Evolutionary conservation across 2,329 filamentous ascomycete genomes (phyloP), one percentile per base, ranked within the genome.

Genomic region (Penicillium sp.): DNA sequence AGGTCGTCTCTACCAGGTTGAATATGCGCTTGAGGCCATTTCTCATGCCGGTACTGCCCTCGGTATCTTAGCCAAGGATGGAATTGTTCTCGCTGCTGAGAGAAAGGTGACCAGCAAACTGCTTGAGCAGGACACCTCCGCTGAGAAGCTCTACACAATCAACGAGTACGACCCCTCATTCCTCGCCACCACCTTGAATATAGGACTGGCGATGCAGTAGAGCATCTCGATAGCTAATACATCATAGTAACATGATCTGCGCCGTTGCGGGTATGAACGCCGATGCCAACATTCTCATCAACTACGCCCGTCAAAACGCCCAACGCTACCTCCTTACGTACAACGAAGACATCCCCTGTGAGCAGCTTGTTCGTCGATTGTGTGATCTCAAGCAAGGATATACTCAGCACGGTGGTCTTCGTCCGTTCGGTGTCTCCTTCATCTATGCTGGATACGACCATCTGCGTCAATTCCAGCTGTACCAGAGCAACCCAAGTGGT

Each of bases 201-300:
- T 18, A 3, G 24, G 10, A 7, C 16, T 5, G 38, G 7, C n/a
- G 24, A 21, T 55, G 13, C 40, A 36, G 27, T 31, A 22, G 10
- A 43, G 31, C 16, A 21, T 6, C 16, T 47, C 9, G 42, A 16
- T 36, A 54, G 50, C 65, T 71, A 55, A 67, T 43, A 5, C 13
- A 43, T 48, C 16, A 18, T 64, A 97, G 93, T 81, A 99, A 99
- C 83, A 99, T 99, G 95, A 97, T 99, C 78, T 97, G 92, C 78
- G 94, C 94, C 58, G 94, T 99, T 57, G 94, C 94, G 68, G 94
- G 94, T 73, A 97, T 99, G 93, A 99, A 92, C 43, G 94, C 94
- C 71, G 94, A 99, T 74, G 94, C 94, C 76, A 99, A 99, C 82
- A 99, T 99, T 77, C 91, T 99, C 75, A 99, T 99, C 86, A 99